Conservation (phyloP, 2,329 filamentous ascomycete genomes). For the Fusarium sp. region DNA sequence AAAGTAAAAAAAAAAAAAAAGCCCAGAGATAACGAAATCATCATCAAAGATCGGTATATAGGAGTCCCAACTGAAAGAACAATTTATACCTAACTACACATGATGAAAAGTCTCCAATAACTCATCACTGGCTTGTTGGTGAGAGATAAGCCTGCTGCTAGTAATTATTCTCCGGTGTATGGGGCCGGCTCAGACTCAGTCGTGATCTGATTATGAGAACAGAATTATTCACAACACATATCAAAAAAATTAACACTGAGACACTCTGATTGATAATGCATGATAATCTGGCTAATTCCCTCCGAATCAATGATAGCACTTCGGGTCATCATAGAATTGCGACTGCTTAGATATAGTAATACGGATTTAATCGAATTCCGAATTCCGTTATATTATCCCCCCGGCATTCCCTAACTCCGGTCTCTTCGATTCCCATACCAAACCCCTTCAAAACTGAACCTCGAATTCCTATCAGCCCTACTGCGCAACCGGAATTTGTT, state of each 20-base stretch:
- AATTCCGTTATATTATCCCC: constrained; percentile 4
- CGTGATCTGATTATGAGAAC: not conserved
- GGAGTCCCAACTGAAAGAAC: not conserved
- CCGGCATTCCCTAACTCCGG: constrained; percentile 19
- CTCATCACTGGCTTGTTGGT: not conserved
- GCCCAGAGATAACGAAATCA: not conserved
- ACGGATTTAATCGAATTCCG: constrained; percentile 25
- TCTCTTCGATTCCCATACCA: constrained; percentile 8
- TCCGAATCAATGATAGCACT: not conserved
- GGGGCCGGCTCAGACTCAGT: not conserved
- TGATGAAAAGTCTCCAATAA: not conserved
- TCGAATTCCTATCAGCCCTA: constrained; percentile 23
- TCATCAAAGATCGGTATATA: not conserved
- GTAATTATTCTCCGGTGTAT: not conserved
- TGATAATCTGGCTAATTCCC: not conserved
- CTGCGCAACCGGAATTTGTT: constrained; percentile 34
- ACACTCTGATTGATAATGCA: not conserved
- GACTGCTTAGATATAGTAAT: constrained; percentile 3
- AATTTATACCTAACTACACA: not conserved
- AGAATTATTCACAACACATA: not conserved
- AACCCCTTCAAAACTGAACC: constrained; percentile 4
- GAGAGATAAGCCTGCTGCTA: not conserved
- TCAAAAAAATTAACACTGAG: not conserved
- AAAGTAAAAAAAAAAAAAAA: not conserved
- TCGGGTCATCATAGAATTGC: constrained; percentile 1